These are phyloP conservation scores for Annulohypoxylon nitens DNA, from an alignment of 495 filamentous ascomycete species.

Conservation along the genomic window DNA sequence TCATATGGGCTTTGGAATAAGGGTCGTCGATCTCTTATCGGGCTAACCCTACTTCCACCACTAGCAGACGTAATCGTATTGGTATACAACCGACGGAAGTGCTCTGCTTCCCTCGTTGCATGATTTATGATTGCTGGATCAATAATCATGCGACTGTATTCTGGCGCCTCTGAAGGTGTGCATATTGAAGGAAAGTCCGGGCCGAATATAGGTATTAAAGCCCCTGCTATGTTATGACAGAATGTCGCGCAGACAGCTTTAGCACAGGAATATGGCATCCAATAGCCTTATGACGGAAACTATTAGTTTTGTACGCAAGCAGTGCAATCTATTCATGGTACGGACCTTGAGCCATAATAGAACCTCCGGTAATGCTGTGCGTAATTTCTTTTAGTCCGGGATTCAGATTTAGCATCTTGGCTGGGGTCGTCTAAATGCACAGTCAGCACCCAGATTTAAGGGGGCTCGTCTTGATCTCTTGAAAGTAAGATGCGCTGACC, in stretches of 20 bases:
- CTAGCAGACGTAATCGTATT: constrained; percentile 23
- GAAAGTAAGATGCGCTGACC: constrained; percentile 60
- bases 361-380: constrained; percentile 94
- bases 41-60: constrained; percentile 18
- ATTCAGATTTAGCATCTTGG: constrained; percentile 82
- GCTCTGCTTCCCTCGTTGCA: constrained; percentile 67
- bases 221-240: constrained; percentile 85
- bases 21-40: constrained; percentile 38
- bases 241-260: constrained; percentile 87
- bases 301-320: constrained; percentile 4
- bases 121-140: constrained; percentile 67
- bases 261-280: constrained; percentile 92
- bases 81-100: constrained; percentile 57
- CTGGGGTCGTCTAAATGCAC: constrained; percentile 77
- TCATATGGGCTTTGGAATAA: constrained; percentile 36
- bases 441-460: constrained; percentile 27
- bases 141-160: constrained; percentile 78
- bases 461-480: not conserved
- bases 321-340: not conserved
- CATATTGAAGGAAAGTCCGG: constrained; percentile 80
- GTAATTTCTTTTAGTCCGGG: constrained; percentile 86
- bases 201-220: constrained; percentile 90
- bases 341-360: constrained; percentile 89
- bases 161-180: constrained; percentile 66
- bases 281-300: constrained; percentile 77